These are phyloP conservation scores for Cairneyella variabilis DNA, from an alignment of 495 filamentous ascomycete genomes.

Conservation along the genomic window DNA sequence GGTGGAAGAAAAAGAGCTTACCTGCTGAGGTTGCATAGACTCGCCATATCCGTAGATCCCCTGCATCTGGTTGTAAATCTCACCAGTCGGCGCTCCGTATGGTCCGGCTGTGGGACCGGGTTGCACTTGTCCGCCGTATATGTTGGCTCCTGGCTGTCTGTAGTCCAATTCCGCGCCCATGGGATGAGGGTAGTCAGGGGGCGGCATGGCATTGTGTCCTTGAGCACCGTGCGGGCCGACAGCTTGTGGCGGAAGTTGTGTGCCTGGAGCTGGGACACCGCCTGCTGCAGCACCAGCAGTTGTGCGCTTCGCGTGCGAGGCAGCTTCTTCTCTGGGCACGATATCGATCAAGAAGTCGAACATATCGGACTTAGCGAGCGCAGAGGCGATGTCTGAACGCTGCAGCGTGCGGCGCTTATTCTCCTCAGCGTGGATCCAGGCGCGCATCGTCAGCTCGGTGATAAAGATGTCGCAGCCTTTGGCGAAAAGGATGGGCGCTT, in stretches of 20 bases:
- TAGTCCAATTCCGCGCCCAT: constrained; percentile 74
- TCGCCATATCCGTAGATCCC: constrained; percentile 84
- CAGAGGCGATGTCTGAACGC: constrained; percentile 92
- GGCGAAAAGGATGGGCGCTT: constrained; percentile 95
- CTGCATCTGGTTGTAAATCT: constrained; percentile 78
- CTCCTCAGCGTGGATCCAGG: constrained; percentile 99
- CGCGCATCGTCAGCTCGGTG: constrained; percentile 97
- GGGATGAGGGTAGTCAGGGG: constrained; percentile 64
- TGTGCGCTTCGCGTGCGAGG: constrained; percentile 71
- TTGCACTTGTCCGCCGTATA: constrained; percentile 78
- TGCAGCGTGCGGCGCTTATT: constrained; percentile 96
- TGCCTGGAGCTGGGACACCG: constrained; percentile 43
- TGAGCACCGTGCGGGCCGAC: constrained; percentile 47
- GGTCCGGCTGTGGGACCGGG: constrained; percentile 60
- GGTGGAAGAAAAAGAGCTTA: constrained; percentile 40
- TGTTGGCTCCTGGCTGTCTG: constrained; percentile 58
- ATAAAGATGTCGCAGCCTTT: constrained; percentile 99
- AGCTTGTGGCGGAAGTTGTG: constrained; percentile 61
- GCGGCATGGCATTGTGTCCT: constrained; percentile 57
- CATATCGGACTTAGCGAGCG: constrained; percentile 96
- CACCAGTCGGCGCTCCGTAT: constrained; percentile 70
- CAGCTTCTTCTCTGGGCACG: constrained; percentile 90
- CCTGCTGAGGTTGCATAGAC: constrained; percentile 80
- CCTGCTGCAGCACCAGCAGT: constrained; percentile 49
- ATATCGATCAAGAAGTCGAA: constrained; percentile 99